phyloP scores from a whole-genome alignment of 805 yeast genomes.

The Metschnikowia kunwiensis region DNA sequence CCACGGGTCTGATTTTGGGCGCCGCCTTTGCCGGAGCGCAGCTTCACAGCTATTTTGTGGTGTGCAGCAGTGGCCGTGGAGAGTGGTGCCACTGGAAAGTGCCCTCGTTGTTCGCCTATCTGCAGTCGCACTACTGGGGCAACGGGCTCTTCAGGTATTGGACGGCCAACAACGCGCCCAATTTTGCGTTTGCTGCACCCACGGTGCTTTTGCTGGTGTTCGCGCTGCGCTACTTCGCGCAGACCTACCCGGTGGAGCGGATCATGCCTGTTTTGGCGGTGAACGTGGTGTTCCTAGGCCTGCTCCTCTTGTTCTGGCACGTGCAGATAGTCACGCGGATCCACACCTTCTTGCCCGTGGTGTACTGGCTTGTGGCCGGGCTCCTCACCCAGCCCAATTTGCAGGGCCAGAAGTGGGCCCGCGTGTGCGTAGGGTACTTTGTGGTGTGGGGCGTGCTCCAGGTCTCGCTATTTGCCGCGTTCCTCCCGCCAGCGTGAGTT shows the following conservation, averaged over 20 bases:
- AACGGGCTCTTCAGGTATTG: slow-evolving; percentile 80
- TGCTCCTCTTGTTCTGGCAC: slow-evolving; percentile 66
- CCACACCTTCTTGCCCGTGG: slow-evolving; percentile 71
- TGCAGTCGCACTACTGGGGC: slow-evolving; percentile 83
- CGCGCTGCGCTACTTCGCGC: slow-evolving; percentile 39
- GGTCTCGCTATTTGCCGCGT: slow-evolving; percentile 71
- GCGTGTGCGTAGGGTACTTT: slow-evolving; percentile 36
- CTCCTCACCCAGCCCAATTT: slow-evolving; percentile 38
- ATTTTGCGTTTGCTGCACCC: slow-evolving; percentile 76
- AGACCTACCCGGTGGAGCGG: slow-evolving; percentile 33
- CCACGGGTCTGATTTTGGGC: slow-evolving; percentile 58
- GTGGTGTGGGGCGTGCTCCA: slow-evolving; percentile 66
- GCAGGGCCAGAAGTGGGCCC: slow-evolving; percentile 11
- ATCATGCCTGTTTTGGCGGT: slow-evolving; percentile 40
- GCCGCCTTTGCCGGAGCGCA: slow-evolving; percentile 45
- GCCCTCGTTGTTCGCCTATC: slow-evolving; percentile 63
- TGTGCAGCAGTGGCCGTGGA: slow-evolving; percentile 64
- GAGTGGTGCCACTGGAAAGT: slow-evolving; percentile 69
- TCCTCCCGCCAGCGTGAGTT: slow-evolving; percentile 82
- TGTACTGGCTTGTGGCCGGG: slow-evolving; percentile 56
- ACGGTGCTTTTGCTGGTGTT: slow-evolving; percentile 46
- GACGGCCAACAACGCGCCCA: slow-evolving; percentile 77
- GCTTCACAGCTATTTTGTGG: slow-evolving; percentile 49
- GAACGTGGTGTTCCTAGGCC: slow-evolving; percentile 42
- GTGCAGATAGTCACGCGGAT: slow-evolving; percentile 84